phyloP scores from a whole-genome alignment of 2,329 filamentous ascomycete genomes.

The Macrophomina tecta region DNA sequence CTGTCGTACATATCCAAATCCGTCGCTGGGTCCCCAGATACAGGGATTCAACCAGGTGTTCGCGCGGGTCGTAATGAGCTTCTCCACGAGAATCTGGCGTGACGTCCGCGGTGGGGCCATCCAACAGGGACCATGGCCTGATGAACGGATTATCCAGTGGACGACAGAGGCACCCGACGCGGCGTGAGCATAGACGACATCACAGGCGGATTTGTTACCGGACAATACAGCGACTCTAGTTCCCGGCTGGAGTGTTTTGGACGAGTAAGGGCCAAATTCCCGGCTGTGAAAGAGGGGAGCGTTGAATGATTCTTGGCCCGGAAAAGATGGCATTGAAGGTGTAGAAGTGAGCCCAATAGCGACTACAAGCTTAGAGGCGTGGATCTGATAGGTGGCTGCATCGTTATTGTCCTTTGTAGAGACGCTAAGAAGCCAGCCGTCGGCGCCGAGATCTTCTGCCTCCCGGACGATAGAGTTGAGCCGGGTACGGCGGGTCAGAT shows the following conservation, averaged over 20 bases:
- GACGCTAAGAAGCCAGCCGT: slow-evolving; percentile 36
- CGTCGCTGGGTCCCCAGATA: slow-evolving; percentile 70
- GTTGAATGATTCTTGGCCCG: slow-evolving; percentile 57
- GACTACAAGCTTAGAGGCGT: slow-evolving; percentile 61
- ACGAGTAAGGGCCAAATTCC: slow-evolving; percentile 54
- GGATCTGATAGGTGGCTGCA: slow-evolving; percentile 30
- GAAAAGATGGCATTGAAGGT: slow-evolving; percentile 60
- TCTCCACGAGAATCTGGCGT: slow-evolving; percentile 70
- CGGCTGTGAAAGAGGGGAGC: slow-evolving; percentile 63
- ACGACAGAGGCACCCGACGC: slow-evolving; percentile 54
- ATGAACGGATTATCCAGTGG: slow-evolving; percentile 62
- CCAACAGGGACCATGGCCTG: slow-evolving; percentile 65
- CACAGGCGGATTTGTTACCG: slow-evolving; percentile 67
- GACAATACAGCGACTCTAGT: slow-evolving; percentile 62
- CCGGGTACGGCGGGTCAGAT: slow-evolving; percentile 56
- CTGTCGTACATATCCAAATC: slow-evolving; percentile 58
- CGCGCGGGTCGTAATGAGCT: slow-evolving; percentile 69
- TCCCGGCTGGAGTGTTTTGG: slow-evolving; percentile 44
- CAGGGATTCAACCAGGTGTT: slow-evolving; percentile 78
- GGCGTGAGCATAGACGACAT: slow-evolving; percentile 63
- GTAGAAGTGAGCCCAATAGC: slow-evolving; percentile 67
- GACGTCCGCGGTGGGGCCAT: slow-evolving; percentile 67
- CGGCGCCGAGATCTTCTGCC: slow-evolving; percentile 51
- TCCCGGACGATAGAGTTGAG: slow-evolving; percentile 58
- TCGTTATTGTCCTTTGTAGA: not conserved